Base-by-base conservation (phyloP, 164 flowering plant species). In the Dillenia turbinata region DNA sequence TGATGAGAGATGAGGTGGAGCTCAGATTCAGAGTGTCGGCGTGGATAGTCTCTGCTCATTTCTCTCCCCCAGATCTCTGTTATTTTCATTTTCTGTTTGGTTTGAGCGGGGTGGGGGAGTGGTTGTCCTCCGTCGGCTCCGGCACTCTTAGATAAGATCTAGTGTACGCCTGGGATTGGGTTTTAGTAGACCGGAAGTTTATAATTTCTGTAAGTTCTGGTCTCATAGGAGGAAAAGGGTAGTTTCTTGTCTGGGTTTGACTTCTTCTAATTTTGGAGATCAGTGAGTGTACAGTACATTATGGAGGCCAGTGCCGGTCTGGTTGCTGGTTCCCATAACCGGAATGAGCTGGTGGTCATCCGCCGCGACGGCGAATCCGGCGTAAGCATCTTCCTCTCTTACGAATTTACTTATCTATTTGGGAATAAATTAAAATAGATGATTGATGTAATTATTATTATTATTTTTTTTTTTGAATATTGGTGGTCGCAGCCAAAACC, bases 281-380 rank as follows among this genome's bases (percentile, higher is more conserved):
- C 16, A n/a, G 9, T 54, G 53, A 62, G 59, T 43, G 47, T 11
- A 3, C 40, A 33, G 40, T 33, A 33, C 40, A 33, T 33, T 43
- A 84, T 84, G 89, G 82, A 84, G 72, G 89, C 77, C 16, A 69
- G 80, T 72, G 85, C 82, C 8, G 86, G 89, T 44, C 60, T 84
- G 43, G 81, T 84, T 33, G 86, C 85, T 8, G 89, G 89, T 13
- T 80, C 86, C 60, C 89, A 84, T 57, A 80, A 84, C 68, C 71
- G 86, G 69, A 78, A 84, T 52, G 89, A 84, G 60, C 80, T 84
- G 1, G 78, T 84, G 14, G 78, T 84, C 57, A 84, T 84, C 59
- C 85, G 78, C 49, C 72, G 77, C 0, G 82, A 82, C 5, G 82
- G 74, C 1, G 85, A 79, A 57, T 61, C 78, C 0, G 78, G 71